Base-by-base conservation (phyloP, 2,329 filamentous ascomycete species). In the Blastomyces gilchristii region DNA sequence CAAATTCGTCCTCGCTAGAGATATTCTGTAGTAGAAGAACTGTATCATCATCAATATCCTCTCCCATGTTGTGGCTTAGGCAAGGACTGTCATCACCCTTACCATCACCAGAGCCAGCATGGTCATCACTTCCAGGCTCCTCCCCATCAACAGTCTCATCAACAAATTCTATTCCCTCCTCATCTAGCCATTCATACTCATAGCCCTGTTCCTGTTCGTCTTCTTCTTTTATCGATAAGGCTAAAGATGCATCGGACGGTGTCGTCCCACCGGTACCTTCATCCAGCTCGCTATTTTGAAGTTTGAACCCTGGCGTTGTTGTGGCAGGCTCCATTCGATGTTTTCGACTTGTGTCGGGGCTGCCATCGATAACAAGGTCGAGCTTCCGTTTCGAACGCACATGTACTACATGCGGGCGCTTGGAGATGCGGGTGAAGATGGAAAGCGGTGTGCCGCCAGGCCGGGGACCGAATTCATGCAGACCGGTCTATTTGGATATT, bases 301-400 rank as follows among this genome's bases (percentile, higher is more conserved):
- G 1, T 14, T 56, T 52, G 52, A 45, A 22, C 6, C 56, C 60
- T 47, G 39, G 2, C 28, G 8, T 16, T 57, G 52, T 6, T 22
- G 37, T 25, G 16, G 37, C 25, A n/a, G 12, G 12, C n/a, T 50
- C 47, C 22, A 45, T 56, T 34, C 28, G 52, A 25, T 11, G 41
- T 62, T 34, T 52, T 4, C 31, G 59, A 16, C 25, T 22, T 8
- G 34, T 52, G 45, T 78, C 77, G 58, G 79, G 76, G 56, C 76
- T 79, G 64, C 79, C 76, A 2, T 79, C 76, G 2, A 75, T 74
- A 39, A 78, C 72, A 66, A 79, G 77, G 47, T 74, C 71, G 18
- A 74, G 71, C 63, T 79, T 80, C 31, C 78, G 74, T 66, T 80
- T 80, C 22, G 58, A 22, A 11, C 16, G 58, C 22, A 16, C 18